phyloP scores from a whole-genome alignment of 2,329 filamentous ascomycete genomes.

The Hymenoscyphus albidus region DNA sequence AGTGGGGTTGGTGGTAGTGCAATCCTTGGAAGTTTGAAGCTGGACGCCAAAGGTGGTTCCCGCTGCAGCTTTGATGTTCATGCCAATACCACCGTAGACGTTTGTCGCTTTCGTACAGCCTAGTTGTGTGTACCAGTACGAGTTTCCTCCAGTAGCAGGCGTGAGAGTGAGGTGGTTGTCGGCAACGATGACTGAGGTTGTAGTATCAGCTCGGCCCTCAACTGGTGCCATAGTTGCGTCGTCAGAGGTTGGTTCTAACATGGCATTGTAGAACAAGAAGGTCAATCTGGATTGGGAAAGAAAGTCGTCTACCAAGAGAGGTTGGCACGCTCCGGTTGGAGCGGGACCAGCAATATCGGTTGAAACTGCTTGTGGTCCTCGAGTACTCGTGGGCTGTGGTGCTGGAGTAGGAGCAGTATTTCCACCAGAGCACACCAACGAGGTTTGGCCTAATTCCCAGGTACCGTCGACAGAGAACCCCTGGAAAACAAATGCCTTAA shows the following conservation, averaged over 20 bases:
- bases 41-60: constrained; percentile 51
- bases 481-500: constrained; percentile 44
- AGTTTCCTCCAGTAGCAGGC: constrained; percentile 42
- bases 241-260: constrained; percentile 52
- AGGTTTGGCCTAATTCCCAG: constrained; percentile 48
- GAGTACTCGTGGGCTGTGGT: not conserved
- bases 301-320: constrained; percentile 56
- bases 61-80: constrained; percentile 50
- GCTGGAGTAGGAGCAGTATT: not conserved
- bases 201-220: constrained; percentile 21
- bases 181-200: constrained; percentile 48
- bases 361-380: not conserved
- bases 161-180: constrained; percentile 51
- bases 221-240: constrained; percentile 48
- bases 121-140: constrained; percentile 57
- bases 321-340: constrained; percentile 35
- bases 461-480: constrained; percentile 37
- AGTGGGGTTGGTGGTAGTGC: constrained; percentile 36
- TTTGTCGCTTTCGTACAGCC: constrained; percentile 50
- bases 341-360: constrained; percentile 7
- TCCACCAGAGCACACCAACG: constrained; percentile 40
- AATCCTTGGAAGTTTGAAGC: constrained; percentile 44
- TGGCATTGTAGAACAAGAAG: constrained; percentile 58
- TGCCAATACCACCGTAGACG: constrained; percentile 51
- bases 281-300: constrained; percentile 57